Conservation (phyloP, 2,329 filamentous ascomycete species). For the Huntiella savannae region DNA sequence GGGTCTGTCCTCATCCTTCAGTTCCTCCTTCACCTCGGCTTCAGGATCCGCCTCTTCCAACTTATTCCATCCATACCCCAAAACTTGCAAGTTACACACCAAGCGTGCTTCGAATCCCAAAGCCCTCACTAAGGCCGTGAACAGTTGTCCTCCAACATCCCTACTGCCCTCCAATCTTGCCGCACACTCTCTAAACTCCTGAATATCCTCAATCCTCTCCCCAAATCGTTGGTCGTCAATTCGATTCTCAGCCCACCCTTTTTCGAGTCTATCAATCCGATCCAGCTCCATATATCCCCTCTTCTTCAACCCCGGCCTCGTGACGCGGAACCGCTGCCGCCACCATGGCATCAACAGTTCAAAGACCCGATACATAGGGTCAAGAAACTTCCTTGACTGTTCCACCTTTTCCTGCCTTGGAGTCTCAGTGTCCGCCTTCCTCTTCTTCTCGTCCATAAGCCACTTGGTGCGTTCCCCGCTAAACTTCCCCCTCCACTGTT, state of each 20-base stretch:
- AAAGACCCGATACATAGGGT: slow-evolving; percentile 61
- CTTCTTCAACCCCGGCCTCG: slow-evolving; percentile 67
- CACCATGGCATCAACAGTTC: slow-evolving; percentile 67
- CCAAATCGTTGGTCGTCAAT: slow-evolving; percentile 50
- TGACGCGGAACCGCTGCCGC: slow-evolving; percentile 66
- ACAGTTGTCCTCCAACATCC: slow-evolving; percentile 76
- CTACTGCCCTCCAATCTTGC: slow-evolving; percentile 58
- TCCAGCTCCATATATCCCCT: slow-evolving; percentile 69
- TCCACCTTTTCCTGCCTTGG: slow-evolving; percentile 41
- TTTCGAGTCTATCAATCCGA: slow-evolving; percentile 52
- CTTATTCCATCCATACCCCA: slow-evolving; percentile 84
- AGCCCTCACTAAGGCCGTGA: slow-evolving; percentile 65
- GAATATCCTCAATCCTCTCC: slow-evolving; percentile 48
- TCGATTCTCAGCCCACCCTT: slow-evolving; percentile 44
- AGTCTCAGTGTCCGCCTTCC: slow-evolving; percentile 19
- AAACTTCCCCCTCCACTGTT: slow-evolving; percentile 52
- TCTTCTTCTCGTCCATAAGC: slow-evolving; percentile 19
- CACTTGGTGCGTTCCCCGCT: slow-evolving; percentile 29
- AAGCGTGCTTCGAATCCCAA: slow-evolving; percentile 67
- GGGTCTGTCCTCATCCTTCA: not conserved
- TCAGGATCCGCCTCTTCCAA: slow-evolving; percentile 52
- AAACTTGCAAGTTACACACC: slow-evolving; percentile 66
- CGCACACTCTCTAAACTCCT: slow-evolving; percentile 51
- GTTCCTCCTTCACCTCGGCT: slow-evolving; percentile 17
- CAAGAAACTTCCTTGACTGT: slow-evolving; percentile 40